phyloP scores from a whole-genome alignment of 2,329 filamentous ascomycete genomes.

The Fusarium anguioides region DNA sequence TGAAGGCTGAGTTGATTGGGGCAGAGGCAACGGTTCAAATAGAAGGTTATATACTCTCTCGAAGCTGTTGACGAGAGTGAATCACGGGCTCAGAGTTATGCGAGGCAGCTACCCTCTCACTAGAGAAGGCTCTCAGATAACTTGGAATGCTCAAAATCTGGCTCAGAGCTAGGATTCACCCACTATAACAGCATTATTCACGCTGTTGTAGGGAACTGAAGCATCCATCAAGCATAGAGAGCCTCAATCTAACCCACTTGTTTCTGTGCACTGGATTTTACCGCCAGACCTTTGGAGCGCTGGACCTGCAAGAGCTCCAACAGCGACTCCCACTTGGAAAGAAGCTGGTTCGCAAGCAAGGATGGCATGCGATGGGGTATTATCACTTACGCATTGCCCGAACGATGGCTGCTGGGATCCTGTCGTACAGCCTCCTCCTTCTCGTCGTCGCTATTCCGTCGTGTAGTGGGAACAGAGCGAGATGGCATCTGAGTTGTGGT shows the following conservation, averaged over 20 bases:
- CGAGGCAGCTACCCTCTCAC: slow-evolving; percentile 10
- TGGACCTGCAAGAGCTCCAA: not conserved
- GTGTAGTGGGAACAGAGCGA: slow-evolving; percentile 85
- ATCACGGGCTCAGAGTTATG: slow-evolving; percentile 13
- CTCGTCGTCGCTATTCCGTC: slow-evolving; percentile 92
- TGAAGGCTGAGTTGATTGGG: not conserved
- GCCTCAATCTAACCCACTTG: not conserved
- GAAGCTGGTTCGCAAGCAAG: not conserved
- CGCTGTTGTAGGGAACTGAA: not conserved
- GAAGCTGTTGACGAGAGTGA: slow-evolving; percentile 15
- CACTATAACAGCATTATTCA: not conserved
- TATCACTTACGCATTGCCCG: slow-evolving; percentile 80
- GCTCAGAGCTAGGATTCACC: not conserved
- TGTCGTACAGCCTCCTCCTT: slow-evolving; percentile 80
- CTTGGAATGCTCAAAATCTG: not conserved
- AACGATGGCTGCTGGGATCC: slow-evolving; percentile 76
- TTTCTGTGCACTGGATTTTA: not conserved
- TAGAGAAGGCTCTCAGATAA: slow-evolving; percentile 9
- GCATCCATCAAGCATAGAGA: not conserved
- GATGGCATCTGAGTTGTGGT: slow-evolving; percentile 77
- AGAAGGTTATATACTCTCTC: slow-evolving; percentile 27
- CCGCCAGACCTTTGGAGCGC: not conserved
- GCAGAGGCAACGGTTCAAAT: not conserved
- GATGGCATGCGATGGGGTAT: not conserved
- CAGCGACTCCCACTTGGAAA: slow-evolving; percentile 17